Evolutionary conservation across 169 alveolate species (phyloP), one percentile per base, ranked within the genome.

Genomic region (Eimeria tenella): DNA sequence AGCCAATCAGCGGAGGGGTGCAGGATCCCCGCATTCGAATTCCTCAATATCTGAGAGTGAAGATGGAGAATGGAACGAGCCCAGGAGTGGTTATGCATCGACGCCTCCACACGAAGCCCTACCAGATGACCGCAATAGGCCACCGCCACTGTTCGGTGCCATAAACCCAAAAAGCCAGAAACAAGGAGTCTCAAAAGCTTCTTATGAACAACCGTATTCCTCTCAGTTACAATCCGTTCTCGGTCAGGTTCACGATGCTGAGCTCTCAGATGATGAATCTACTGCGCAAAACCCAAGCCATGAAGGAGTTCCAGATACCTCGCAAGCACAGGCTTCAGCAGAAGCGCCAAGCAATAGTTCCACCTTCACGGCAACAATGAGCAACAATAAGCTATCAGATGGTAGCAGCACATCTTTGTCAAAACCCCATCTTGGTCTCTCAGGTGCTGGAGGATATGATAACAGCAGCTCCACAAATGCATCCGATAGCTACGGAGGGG

Each of bases 231-330:
- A 4, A 21, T 4, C 15, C 21, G 91, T 42, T 2, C 53, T 83
- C 6, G 91, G 5, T 4, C 21, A 23, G 62, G 63, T 60, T 5
- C 63, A 83, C n/a, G 77, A 83, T 4, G 56, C 4, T 49, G 91
- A 83, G 50, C 42, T 21, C 42, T 83, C 91, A 17, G 91, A 83
- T 17, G 77, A 83, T n/a, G 91, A 83, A 4, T 10, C 5, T 6
- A 42, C 56, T 0, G 3, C 52, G 49, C 7, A 4, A 31, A 55
- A 11, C 50, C 77, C 74, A 31, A 83, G 49, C 60, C 21, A 70
- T 7, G 42, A 58, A 83, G 21, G 19, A 17, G 68, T 58, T 10
- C 68, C 68, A 3, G 68, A 10, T 58, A 5, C 56, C 55, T 19
- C 74, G 9, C 56, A 4, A 62, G 42, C 49, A 56, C 17, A 56